phyloP scores from a whole-genome alignment of 1,284 basidiomycete species.

The Somion occarium region DNA sequence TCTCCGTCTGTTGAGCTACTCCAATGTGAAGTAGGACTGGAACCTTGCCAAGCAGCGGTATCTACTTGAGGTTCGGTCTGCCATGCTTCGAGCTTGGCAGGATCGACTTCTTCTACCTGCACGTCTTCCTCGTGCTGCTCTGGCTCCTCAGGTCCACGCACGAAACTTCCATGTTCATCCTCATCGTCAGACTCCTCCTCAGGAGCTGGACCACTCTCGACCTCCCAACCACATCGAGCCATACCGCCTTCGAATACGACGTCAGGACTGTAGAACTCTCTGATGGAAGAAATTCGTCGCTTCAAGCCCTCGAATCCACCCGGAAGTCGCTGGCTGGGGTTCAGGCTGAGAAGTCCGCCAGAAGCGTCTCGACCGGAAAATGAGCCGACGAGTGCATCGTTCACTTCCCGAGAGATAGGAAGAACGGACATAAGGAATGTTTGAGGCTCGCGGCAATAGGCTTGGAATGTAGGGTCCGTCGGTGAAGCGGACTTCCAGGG shows the following conservation, averaged over 20 bases:
- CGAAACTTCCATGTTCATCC: conserved; percentile 27
- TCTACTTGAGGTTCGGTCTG: background rate
- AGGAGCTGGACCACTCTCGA: conserved; percentile 16
- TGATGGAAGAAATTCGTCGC: conserved; percentile 35
- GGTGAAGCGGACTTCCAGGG: conserved; percentile 96
- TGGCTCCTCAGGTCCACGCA: conserved; percentile 11
- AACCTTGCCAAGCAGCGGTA: background rate
- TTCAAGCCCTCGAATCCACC: conserved; percentile 69
- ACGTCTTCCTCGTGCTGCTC: background rate
- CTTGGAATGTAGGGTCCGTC: conserved; percentile 72
- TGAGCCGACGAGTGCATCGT: conserved; percentile 62
- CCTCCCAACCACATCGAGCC: conserved; percentile 78
- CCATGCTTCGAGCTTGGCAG: background rate
- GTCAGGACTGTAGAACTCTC: conserved; percentile 66
- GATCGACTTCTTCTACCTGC: conserved; percentile 1
- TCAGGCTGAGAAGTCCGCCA: conserved; percentile 48
- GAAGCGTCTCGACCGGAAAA: conserved; percentile 52
- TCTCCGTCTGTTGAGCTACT: conserved; percentile 51
- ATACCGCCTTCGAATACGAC: conserved; percentile 78
- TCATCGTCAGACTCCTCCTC: conserved; percentile 47
- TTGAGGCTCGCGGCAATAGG: conserved; percentile 61
- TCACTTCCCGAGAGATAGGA: conserved; percentile 68
- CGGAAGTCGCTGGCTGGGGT: conserved; percentile 67
- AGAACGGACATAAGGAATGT: conserved; percentile 70
- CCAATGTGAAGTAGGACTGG: conserved; percentile 34